These are phyloP conservation scores for Aethionema arabicum DNA, from an alignment of 345 rosid genomes.

Conservation along the genomic window DNA sequence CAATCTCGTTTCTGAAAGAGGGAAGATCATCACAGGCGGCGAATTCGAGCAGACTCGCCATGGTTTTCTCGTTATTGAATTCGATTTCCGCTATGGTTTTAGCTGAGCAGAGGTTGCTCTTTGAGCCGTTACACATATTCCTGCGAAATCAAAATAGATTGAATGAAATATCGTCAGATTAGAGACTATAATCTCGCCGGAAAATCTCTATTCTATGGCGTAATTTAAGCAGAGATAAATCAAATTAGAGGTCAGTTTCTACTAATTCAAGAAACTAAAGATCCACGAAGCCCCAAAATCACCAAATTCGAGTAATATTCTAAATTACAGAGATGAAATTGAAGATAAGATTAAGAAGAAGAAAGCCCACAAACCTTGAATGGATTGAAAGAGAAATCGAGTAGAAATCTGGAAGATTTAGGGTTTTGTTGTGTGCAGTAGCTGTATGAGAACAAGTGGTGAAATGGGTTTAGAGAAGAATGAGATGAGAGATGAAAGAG, in stretches of 20 bases:
- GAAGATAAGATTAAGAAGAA: not conserved
- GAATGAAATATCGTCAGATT: slow-evolving; percentile 11
- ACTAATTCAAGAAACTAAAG: not conserved
- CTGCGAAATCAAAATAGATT: slow-evolving; percentile 39
- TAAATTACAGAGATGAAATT: slow-evolving; percentile 3
- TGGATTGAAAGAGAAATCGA: not conserved
- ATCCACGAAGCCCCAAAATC: too few species aligned
- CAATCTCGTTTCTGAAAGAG: slow-evolving; percentile 55
- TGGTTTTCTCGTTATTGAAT: slow-evolving; percentile 36
- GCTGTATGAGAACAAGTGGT: slow-evolving; percentile 35
- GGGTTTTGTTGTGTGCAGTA: not conserved
- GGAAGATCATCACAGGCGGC: slow-evolving; percentile 68
- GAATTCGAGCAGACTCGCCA: slow-evolving; percentile 76
- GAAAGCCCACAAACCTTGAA: slow-evolving; percentile 29
- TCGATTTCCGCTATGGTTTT: slow-evolving; percentile 48
- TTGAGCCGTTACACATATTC: slow-evolving; percentile 55
- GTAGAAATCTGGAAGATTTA: slow-evolving; percentile 20
- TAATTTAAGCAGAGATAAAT: not conserved
- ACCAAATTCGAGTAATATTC: not conserved
- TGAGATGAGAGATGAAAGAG: slow-evolving; percentile 3
- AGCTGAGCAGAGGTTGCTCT: slow-evolving; percentile 40
- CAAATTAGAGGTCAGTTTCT: not conserved
- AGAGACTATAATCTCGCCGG: not conserved
- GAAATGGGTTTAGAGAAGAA: slow-evolving; percentile 28
- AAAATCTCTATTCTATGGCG: slow-evolving; percentile 3